Conservation (phyloP, 306 rosid species). For the Elaeagnus macrophylla region DNA sequence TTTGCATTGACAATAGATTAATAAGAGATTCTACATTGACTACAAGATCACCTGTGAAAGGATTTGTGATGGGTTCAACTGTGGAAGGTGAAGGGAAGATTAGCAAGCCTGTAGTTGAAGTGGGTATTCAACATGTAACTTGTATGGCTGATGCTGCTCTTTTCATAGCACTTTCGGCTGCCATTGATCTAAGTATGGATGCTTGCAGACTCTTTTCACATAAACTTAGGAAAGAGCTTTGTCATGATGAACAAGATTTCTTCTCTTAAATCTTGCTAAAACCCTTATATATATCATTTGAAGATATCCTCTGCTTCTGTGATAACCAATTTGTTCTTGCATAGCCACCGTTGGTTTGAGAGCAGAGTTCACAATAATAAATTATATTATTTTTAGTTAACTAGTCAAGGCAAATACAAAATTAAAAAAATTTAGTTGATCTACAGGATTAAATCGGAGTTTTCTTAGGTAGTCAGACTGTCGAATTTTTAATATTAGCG, state of each 20-base stretch:
- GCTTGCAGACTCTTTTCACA: constrained; percentile 77
- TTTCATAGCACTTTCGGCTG: constrained; percentile 77
- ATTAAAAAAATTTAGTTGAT: too few species aligned
- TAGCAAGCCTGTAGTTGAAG: constrained; percentile 74
- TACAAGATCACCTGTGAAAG: constrained; percentile 42
- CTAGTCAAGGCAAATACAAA: too few species aligned
- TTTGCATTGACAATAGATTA: constrained; percentile 55
- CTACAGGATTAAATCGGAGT: too few species aligned
- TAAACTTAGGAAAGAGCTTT: constrained; percentile 81
- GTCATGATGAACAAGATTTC: constrained; percentile 50
- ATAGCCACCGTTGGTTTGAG: constrained; percentile 35
- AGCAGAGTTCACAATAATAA: background rate
- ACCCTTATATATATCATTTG: background rate
- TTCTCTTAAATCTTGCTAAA: constrained; percentile 9
- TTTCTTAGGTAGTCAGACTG: too few species aligned
- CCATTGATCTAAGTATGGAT: constrained; percentile 96
- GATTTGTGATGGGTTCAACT: constrained; percentile 78
- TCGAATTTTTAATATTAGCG: too few species aligned
- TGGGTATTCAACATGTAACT: constrained; percentile 72
- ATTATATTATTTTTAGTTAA: background rate
- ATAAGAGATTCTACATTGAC: constrained; percentile 32
- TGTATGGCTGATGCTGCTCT: constrained; percentile 96
- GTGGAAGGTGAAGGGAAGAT: constrained; percentile 82
- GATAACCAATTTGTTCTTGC: constrained; percentile 29
- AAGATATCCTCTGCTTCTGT: constrained; percentile 23